Evolutionary conservation across 2,329 filamentous ascomycete species (phyloP), one percentile per base, ranked within the genome.

Genomic region (Cladosporium velox): DNA sequence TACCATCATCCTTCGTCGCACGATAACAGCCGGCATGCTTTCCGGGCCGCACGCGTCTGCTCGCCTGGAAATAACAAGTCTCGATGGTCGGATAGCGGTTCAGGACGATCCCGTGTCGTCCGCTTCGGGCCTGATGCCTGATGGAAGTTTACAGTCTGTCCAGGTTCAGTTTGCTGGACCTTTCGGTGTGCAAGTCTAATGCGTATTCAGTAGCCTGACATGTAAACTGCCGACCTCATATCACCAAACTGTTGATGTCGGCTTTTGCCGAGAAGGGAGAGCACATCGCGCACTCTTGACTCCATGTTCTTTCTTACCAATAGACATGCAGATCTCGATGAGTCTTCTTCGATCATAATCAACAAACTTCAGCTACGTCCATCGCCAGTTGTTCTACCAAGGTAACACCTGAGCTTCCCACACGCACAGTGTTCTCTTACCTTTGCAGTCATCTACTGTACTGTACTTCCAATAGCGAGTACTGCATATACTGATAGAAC

Each of bases 1-100:
- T 55, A 32, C 61, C 61, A 57, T 64, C 61, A 57, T 64, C 35
- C 51, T 57, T n/a, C 26, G 60, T 63, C 47, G 21, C 28, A 26
- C 60, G 51, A 63, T 7, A 49, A 60, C n/a, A 41, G 18, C 28
- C 32, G 28, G 34, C 32, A 38, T 34, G 49, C 35, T 38, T 32
- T 47, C 41, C 51, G 61, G 51, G 49, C 61, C 51, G 51, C 51
- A 24, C 26, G 35, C 60, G 35, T 35, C 26, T 57, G 44, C 12
- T 49, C 10, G 59, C 26, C 41, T 21, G 41, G 41, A 12, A 35
- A 21, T 35, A 34, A 28, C 26, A 51, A 44, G 44, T 10, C 59
- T 21, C n/a, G 55, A 58, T 28, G 32, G 28, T 58, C 32, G 34
- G 32, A 58, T 34, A 28, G 34, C 55, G 32, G 3, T 58, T 41